Evolutionary conservation across 2,329 filamentous ascomycete species (phyloP), one percentile per base, ranked within the genome.

Genomic region (Calonectria fujianensis): DNA sequence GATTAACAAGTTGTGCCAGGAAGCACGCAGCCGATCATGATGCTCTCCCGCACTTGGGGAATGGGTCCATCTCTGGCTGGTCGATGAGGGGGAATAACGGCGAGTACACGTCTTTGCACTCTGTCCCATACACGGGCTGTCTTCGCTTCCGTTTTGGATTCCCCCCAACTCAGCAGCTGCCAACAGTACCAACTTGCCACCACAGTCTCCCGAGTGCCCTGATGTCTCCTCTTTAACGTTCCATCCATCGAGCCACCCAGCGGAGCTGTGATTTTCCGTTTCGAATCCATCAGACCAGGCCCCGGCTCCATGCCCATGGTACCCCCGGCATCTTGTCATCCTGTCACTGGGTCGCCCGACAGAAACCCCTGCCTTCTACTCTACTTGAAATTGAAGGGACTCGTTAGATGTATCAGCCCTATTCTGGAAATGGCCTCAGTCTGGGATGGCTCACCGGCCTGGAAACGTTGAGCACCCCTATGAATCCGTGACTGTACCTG

Each of bases 381-480:
- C 64, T 65, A 70, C 69, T 52, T 65, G 75, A 81, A 80, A 81
- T 81, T 81, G 77, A 74, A 81, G 66, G 80, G 78, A 76, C 73
- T 61, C 45, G n/a, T 45, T 66, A 67, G 54, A 18, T 77, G 80
- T 80, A 61, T 80, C 80, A 80, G 80, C 80, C 80, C 78, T 81
- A 80, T 75, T 54, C 57, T 41, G 57, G 27, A 66, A 80, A 77
- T 76, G 78, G 76, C 76, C 76, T 81, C 75, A 79, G 78, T 72
- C 16, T 48, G 69, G 37, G 37, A n/a, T 35, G 31, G 20, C 54
- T 61, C 35, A 41, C 48, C 32, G 20, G 7, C 29, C 37, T 27
- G 31, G 61, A 24, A 48, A 31, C 27, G 39, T 32, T 27, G 10
- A 20, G 37, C 6, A 10, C 45, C 45, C 57, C 37, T 39, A 16